These are phyloP conservation scores for Didymosphaeria variabile DNA, from an alignment of 2,329 filamentous ascomycete species.

Conservation along the genomic window DNA sequence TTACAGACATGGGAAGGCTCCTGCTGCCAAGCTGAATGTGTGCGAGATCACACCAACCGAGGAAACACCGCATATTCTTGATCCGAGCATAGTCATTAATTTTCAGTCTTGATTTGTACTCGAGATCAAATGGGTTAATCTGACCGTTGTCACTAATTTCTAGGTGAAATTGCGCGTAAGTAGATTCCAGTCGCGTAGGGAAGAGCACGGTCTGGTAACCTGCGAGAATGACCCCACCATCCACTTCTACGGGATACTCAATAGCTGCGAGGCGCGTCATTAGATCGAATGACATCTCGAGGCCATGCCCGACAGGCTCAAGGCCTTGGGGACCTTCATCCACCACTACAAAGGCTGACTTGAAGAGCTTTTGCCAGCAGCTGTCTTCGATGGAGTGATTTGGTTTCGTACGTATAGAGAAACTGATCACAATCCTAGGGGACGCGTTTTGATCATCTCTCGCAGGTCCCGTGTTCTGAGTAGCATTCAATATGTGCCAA, in stretches of 20 bases:
- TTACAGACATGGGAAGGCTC: background rate
- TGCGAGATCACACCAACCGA: slow-evolving; percentile 7
- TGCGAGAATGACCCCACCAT: slow-evolving; percentile 4
- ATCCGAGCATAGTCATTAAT: background rate
- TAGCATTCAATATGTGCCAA: background rate
- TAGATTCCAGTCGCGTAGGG: background rate
- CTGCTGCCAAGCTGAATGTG: slow-evolving; percentile 7
- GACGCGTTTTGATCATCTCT: background rate
- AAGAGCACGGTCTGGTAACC: slow-evolving; percentile 8
- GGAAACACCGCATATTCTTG: slow-evolving; percentile 4
- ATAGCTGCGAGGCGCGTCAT: slow-evolving; percentile 1
- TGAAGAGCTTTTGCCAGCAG: slow-evolving; percentile 6
- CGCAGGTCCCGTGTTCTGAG: background rate
- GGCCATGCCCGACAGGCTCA: background rate
- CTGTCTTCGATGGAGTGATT: background rate
- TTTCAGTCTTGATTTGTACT: background rate
- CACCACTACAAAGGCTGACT: background rate
- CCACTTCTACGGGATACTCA: background rate
- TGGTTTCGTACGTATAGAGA: too few relatives aligned
- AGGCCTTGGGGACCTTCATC: background rate
- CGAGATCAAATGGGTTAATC: slow-evolving; percentile 7
- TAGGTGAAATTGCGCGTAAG: slow-evolving; percentile 7
- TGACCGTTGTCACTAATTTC: background rate
- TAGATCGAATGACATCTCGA: slow-evolving; percentile 9
- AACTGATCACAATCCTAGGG: background rate